Evolutionary conservation across 2,329 filamentous ascomycete species (phyloP).

Genomic region (Rhexocercosporidium sp.): DNA sequence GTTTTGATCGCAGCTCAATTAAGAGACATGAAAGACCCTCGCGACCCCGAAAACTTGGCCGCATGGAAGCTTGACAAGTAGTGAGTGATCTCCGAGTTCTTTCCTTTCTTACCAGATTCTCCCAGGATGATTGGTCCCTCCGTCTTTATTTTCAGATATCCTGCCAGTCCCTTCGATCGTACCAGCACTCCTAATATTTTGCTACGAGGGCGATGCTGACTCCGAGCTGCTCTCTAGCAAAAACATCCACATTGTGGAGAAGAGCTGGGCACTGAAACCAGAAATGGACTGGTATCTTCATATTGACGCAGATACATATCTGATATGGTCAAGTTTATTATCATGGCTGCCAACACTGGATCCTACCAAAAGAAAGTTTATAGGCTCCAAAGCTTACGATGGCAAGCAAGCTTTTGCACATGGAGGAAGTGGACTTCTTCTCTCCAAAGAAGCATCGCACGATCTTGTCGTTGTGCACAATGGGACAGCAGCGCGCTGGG

Average conservation of each 20-base stretch:
- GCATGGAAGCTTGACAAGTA: slow-evolving; percentile 65
- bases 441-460: slow-evolving; percentile 57
- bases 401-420: slow-evolving; percentile 55
- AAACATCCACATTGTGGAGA: slow-evolving; percentile 62
- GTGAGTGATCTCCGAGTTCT: neutral
- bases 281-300: slow-evolving; percentile 63
- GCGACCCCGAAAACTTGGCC: slow-evolving; percentile 43
- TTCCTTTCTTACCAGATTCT: too few relatives aligned
- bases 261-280: slow-evolving; percentile 56
- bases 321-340: slow-evolving; percentile 56
- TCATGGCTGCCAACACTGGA: slow-evolving; percentile 26
- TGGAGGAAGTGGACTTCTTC: slow-evolving; percentile 59
- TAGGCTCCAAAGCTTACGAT: slow-evolving; percentile 56
- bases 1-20: slow-evolving; percentile 50
- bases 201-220: neutral
- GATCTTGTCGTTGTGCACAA: slow-evolving; percentile 50
- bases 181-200: neutral
- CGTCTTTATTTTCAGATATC: too few relatives aligned
- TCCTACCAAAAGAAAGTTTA: slow-evolving; percentile 48
- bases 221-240: slow-evolving; percentile 44
- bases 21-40: slow-evolving; percentile 23
- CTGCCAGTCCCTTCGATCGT: too few relatives aligned
- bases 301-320: slow-evolving; percentile 63
- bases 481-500: slow-evolving; percentile 53
- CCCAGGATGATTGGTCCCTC: too few relatives aligned